Conservation (phyloP, 1,284 basidiomycete species). For the Boletus albobrunnescens region DNA sequence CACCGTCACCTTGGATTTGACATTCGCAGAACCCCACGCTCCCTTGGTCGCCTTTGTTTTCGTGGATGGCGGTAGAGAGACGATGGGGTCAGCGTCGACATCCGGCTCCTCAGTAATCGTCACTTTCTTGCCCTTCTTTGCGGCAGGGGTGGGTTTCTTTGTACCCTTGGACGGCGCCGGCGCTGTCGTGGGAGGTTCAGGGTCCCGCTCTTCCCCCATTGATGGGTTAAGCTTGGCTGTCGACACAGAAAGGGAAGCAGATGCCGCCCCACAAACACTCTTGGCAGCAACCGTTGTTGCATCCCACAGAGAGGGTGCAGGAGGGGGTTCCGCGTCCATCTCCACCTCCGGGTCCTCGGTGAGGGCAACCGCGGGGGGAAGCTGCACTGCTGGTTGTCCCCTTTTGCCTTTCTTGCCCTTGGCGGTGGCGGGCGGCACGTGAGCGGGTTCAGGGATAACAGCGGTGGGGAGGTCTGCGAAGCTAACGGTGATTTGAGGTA, state of each 20-base stretch:
- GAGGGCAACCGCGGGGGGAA: conserved; percentile 10
- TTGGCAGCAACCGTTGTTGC: conserved; percentile 10
- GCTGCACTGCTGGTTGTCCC: conserved; percentile 15
- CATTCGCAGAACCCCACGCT: conserved; percentile 16
- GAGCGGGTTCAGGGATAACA: conserved; percentile 8
- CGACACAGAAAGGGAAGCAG: conserved; percentile 5
- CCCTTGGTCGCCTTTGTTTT: conserved; percentile 15
- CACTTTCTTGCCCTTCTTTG: conserved; percentile 34
- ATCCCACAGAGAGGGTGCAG: conserved; percentile 18
- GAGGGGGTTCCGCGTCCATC: conserved; percentile 24
- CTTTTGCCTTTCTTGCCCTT: conserved; percentile 30
- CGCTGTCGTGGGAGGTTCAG: conserved; percentile 4
- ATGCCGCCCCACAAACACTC: conserved; percentile 9
- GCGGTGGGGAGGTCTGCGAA: conserved; percentile 10
- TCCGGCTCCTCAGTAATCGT: conserved; percentile 48
- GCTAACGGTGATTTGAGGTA: conserved; percentile 29
- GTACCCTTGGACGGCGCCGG: conserved; percentile 14
- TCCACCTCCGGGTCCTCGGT: conserved; percentile 15
- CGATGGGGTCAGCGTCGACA: conserved; percentile 38
- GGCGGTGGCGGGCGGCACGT: not conserved
- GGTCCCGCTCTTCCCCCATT: conserved; percentile 9
- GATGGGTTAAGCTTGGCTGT: conserved; percentile 1
- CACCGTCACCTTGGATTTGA: conserved; percentile 24
- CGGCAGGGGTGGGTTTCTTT: conserved; percentile 24
- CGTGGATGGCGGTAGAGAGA: conserved; percentile 10